These are phyloP conservation scores for Ascochyta koolunga DNA, from an alignment of 2,329 filamentous ascomycete genomes.

Conservation along the genomic window DNA sequence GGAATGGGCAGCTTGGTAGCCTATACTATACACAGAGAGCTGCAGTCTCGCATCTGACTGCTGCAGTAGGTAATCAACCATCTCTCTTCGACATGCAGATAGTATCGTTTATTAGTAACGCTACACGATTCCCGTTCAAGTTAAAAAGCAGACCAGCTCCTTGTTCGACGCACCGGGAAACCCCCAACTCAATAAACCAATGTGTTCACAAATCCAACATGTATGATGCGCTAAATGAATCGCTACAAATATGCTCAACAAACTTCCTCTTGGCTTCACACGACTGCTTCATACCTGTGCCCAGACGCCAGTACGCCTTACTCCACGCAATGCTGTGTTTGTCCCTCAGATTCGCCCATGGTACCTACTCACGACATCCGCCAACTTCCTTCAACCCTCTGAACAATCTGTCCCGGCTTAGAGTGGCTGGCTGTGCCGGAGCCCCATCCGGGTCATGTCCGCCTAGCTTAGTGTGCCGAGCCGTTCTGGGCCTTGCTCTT, in stretches of 20 bases:
- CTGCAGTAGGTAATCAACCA: not conserved
- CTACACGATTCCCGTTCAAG: not conserved
- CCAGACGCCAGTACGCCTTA: constrained; percentile 26
- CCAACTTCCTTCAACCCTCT: not conserved
- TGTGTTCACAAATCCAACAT: not conserved
- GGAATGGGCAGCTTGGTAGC: no score
- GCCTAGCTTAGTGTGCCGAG: constrained; percentile 13
- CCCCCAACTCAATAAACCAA: no score
- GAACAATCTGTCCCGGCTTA: not conserved
- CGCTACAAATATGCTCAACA: constrained; percentile 13
- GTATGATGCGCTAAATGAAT: constrained; percentile 8
- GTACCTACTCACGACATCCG: not conserved
- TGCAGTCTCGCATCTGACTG: not conserved
- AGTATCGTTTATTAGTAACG: not conserved
- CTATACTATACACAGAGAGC: no score
- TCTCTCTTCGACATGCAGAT: constrained; percentile 1
- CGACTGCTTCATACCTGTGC: constrained; percentile 1
- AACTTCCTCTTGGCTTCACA: not conserved
- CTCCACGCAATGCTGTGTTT: constrained; percentile 30
- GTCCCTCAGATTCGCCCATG: constrained; percentile 2
- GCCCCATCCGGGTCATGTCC: not conserved
- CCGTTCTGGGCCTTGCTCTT: constrained; percentile 57
- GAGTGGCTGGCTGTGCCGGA: constrained; percentile 19
- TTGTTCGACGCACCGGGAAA: not conserved
- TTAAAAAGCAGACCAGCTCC: not conserved